Evolutionary conservation across 257 asterid genomes (phyloP).

Genomic region (Leptodermis oblonga): DNA sequence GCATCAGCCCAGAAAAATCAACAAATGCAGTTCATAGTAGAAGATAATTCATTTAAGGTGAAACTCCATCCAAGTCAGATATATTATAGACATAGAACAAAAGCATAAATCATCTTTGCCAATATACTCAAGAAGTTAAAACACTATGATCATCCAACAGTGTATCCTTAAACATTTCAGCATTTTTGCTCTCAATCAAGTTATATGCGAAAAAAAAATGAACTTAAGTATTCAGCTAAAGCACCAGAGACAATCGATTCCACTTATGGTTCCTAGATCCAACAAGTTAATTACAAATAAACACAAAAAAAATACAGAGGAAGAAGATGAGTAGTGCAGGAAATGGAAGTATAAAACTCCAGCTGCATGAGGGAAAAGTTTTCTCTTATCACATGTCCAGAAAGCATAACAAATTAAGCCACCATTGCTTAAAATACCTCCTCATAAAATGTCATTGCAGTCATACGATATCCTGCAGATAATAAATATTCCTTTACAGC

Average conservation of each 20-base stretch:
- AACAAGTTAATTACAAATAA: not conserved
- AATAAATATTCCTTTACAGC: slow-evolving; percentile 94
- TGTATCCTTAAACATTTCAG: not conserved
- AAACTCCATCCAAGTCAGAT: not conserved
- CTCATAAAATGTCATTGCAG: slow-evolving; percentile 98
- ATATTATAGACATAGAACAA: not conserved
- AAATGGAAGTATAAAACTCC: not conserved
- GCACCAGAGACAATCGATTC: not conserved
- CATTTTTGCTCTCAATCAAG: not conserved
- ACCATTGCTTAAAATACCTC: slow-evolving; percentile 55
- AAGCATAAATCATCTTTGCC: not conserved
- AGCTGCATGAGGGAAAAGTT: slow-evolving; percentile 3
- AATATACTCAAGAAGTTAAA: not conserved
- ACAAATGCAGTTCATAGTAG: not conserved
- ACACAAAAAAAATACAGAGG: not conserved
- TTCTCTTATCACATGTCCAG: not conserved
- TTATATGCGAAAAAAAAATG: not conserved
- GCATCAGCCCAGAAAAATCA: not conserved
- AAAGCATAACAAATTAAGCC: slow-evolving; percentile 17
- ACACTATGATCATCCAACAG: not conserved
- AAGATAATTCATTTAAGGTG: not conserved
- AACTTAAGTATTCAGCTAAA: not conserved
- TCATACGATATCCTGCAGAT: slow-evolving; percentile 92
- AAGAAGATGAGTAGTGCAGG: not conserved
- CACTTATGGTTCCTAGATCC: not conserved